phyloP scores from a whole-genome alignment of 2,329 filamentous ascomycete genomes.

The Penicillium brevicompactum region DNA sequence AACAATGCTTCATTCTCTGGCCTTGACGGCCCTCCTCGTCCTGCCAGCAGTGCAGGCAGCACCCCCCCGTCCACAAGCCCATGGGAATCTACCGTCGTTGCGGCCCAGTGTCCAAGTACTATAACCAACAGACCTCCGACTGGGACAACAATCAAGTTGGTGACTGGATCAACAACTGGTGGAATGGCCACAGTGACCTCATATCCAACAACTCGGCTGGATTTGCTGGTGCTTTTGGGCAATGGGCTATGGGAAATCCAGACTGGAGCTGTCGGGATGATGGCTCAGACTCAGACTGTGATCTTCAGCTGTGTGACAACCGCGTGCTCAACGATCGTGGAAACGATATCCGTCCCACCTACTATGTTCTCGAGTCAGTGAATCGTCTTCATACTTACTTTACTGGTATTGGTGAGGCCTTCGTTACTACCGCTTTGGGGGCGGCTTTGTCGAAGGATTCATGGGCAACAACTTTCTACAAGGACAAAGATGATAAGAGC shows the following conservation, averaged over 20 bases:
- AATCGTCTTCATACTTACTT: slow-evolving; percentile 16
- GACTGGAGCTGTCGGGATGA: slow-evolving; percentile 16
- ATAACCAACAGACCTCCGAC: slow-evolving; percentile 8
- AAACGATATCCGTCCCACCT: slow-evolving; percentile 5
- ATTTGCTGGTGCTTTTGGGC: slow-evolving; percentile 16
- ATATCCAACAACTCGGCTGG: slow-evolving; percentile 5
- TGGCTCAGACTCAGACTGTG: slow-evolving; percentile 10
- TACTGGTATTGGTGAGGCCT: slow-evolving; percentile 9
- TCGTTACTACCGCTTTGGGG: slow-evolving; percentile 8
- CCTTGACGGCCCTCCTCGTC: slow-evolving; percentile 1
- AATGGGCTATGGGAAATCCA: slow-evolving; percentile 15
- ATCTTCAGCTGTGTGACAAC: slow-evolving; percentile 15
- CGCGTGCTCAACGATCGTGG: slow-evolving; percentile 11
- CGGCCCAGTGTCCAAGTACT: slow-evolving; percentile 13
- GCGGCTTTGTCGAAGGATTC: slow-evolving; percentile 13
- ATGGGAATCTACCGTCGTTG: slow-evolving; percentile 5
- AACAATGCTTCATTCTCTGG: slow-evolving; percentile 7
- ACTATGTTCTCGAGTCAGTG: slow-evolving; percentile 14
- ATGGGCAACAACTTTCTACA: slow-evolving; percentile 15
- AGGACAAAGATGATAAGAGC: slow-evolving; percentile 13
- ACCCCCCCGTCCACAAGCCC: not conserved
- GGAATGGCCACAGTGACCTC: slow-evolving; percentile 6
- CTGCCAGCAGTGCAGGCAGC: slow-evolving; percentile 9
- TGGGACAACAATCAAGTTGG: slow-evolving; percentile 11
- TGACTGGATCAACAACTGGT: slow-evolving; percentile 15